Conservation (phyloP, 768 basidiomycete species). For the Boletus rubropictus region DNA sequence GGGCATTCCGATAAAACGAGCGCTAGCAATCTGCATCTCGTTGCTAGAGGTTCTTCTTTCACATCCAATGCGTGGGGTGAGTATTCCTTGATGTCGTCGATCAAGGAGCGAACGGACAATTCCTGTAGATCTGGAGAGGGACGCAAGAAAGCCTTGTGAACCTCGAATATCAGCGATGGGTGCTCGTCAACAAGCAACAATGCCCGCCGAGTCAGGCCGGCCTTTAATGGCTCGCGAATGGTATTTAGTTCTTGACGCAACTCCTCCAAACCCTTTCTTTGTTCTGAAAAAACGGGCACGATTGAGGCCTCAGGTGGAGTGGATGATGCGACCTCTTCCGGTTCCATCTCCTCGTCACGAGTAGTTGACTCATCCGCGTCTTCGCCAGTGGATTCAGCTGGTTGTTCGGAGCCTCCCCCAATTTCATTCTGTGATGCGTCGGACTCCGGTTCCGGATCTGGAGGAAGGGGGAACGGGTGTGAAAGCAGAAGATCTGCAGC, state of each 20-base stretch:
- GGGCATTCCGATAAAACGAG: constrained; percentile 74
- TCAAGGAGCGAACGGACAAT: constrained; percentile 62
- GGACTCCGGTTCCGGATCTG: constrained; percentile 46
- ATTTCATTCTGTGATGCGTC: constrained; percentile 17
- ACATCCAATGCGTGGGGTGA: constrained; percentile 60
- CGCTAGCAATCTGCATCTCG: constrained; percentile 81
- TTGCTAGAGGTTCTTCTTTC: constrained; percentile 71
- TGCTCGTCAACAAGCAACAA: constrained; percentile 81
- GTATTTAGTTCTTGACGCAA: constrained; percentile 62
- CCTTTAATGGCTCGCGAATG: constrained; percentile 59
- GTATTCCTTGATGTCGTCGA: constrained; percentile 71
- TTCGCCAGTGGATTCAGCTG: constrained; percentile 27
- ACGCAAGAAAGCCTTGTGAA: constrained; percentile 76
- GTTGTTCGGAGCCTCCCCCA: constrained; percentile 19
- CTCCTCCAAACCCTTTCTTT: constrained; percentile 49
- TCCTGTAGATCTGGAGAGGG: constrained; percentile 52
- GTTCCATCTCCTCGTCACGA: constrained; percentile 27
- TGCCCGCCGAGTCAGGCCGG: constrained; percentile 60
- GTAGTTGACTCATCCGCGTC: constrained; percentile 19
- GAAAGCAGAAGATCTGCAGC: constrained; percentile 84
- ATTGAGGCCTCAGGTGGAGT: constrained; percentile 14
- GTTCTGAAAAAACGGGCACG: constrained; percentile 11
- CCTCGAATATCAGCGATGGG: constrained; percentile 82
- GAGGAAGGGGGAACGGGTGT: constrained; percentile 72
- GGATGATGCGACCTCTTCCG: constrained; percentile 17